Conservation (phyloP, 1,284 basidiomycete genomes). For the Fomitiporia mediterranea region DNA sequence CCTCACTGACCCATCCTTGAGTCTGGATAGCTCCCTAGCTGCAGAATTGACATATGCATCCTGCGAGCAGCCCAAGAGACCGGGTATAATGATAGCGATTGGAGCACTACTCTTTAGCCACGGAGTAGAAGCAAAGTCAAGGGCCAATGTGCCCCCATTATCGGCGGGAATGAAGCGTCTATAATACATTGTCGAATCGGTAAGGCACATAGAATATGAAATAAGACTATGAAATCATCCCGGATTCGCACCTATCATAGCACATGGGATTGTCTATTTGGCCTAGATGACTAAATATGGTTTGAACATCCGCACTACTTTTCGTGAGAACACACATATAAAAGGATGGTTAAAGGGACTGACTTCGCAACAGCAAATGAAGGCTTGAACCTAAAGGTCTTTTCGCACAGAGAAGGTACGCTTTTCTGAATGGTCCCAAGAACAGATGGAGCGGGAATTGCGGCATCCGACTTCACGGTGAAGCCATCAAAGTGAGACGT, state of each 20-base stretch:
- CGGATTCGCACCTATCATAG: constrained; percentile 1
- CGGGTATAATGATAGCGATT: constrained; percentile 4
- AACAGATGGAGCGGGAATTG: background rate
- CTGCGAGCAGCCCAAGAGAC: background rate
- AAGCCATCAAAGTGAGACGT: no score
- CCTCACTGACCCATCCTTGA: background rate
- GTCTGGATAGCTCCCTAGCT: background rate
- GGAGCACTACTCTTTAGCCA: constrained; percentile 1
- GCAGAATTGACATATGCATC: constrained; percentile 4
- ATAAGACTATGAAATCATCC: background rate
- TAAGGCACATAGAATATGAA: background rate
- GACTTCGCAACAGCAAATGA: constrained; percentile 1
- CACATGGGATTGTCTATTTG: background rate
- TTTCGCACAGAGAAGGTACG: constrained; percentile 7
- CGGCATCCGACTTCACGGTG: background rate
- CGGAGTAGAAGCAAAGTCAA: constrained; percentile 1
- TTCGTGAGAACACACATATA: background rate
- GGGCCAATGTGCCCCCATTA: constrained; percentile 1
- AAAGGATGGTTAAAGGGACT: background rate
- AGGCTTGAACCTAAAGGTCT: background rate
- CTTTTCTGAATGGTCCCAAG: constrained; percentile 2
- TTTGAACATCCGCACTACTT: constrained; percentile 6
- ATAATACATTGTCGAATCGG: background rate
- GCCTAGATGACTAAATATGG: background rate
- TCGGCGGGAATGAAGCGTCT: constrained; percentile 4